Base-by-base conservation (phyloP, 2,329 filamentous ascomycete species). In the Cytospora piceae region DNA sequence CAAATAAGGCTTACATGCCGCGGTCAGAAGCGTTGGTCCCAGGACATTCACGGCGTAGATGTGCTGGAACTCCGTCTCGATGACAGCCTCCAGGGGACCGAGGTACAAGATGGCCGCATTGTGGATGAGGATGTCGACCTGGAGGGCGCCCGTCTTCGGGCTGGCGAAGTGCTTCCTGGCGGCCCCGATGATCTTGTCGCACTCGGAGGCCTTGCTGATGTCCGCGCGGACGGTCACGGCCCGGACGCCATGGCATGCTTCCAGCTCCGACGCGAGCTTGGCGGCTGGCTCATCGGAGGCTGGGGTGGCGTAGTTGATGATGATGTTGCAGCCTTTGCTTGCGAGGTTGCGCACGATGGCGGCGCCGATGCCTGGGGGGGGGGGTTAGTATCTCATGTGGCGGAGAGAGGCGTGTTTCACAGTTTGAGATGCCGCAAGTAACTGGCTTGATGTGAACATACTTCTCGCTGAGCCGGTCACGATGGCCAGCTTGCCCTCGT, bases 51-150 rank as follows among this genome's bases (percentile, higher is more conserved):
- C 81, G 61, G 82, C 81, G 75, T 87, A 90, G 62, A 86, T 81
- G 71, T 81, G 78, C 51, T 84, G 79, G 76, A 89, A 90, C 69
- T 88, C 81, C 14, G 82, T 81, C 5, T 78, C 72, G 15, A 81
- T 81, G 65, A 86, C 82, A 4, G 88, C 83, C 60, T 82, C 78
- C 14, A 84, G 77, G 3, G 76, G 70, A 55, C 85, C 81, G 73
- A 90, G 89, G 55, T 82, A 74, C 56, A 78, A 71, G 1, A 79
- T 73, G 11, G 87, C 88, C 8, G 89, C 88, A 73, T 90, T 91
- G 78, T 91, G 90, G 75, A 91, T 80, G 52, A 91, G 78, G 66
- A 91, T 87, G 73, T 90, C 87, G 69, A 91, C 81, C 69, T 85
- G 59, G 52, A 64, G 22, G 12, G 46, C 14, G 22, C 37, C 42